Conservation (phyloP, 176 grass and related monocot species). For the Typha latifolia region DNA sequence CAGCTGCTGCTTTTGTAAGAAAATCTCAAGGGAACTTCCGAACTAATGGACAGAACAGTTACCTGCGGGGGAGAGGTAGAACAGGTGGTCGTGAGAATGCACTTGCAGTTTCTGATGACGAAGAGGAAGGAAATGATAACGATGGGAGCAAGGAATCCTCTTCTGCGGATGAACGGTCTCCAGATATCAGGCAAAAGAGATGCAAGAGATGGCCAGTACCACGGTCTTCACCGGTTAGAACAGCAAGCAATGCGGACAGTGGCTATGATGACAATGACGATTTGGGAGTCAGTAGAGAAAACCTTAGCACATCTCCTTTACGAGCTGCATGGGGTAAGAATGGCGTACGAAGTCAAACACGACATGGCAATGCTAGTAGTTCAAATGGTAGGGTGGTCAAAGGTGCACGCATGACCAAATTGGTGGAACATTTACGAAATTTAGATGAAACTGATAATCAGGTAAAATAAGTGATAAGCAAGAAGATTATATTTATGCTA, state of each 20-base stretch:
- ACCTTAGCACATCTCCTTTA: constrained; percentile 42
- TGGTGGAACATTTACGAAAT: constrained; percentile 49
- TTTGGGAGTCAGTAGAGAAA: constrained; percentile 36
- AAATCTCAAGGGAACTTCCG: constrained; percentile 52
- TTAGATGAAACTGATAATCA: constrained; percentile 50
- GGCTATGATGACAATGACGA: constrained; percentile 47
- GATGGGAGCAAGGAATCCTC: constrained; percentile 42
- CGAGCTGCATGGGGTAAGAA: constrained; percentile 68
- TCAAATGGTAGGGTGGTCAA: constrained; percentile 48
- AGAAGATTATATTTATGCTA: no score
- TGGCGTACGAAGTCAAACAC: constrained; percentile 63
- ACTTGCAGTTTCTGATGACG: constrained; percentile 40
- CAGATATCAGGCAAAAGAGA: constrained; percentile 54
- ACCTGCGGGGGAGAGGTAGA: constrained; percentile 37
- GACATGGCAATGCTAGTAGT: constrained; percentile 40
- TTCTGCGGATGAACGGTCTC: constrained; percentile 54
- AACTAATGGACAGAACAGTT: constrained; percentile 17
- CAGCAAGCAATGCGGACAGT: constrained; percentile 28
- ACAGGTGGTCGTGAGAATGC: constrained; percentile 20
- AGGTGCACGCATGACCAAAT: constrained; percentile 44
- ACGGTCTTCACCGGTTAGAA: constrained; percentile 46
- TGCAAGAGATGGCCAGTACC: constrained; percentile 25
- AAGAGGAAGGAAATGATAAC: constrained; percentile 57
- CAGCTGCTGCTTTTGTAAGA: constrained; percentile 32
- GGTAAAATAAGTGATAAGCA: constrained; percentile 24